Conservation (phyloP, 192 early-diverging fungal species). For the Endogone sp. region DNA sequence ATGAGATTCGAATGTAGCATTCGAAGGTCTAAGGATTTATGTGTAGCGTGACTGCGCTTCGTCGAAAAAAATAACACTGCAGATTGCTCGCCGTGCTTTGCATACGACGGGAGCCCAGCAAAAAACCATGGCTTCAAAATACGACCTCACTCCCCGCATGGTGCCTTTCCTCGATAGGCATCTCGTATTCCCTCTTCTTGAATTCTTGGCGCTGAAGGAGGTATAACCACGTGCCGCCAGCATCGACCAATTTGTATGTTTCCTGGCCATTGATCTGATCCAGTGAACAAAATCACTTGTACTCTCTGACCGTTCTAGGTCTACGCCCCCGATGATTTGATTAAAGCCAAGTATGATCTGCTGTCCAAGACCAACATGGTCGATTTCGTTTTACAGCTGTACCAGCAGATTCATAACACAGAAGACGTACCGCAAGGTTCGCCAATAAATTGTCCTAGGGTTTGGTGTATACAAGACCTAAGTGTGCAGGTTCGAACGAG, state of each 20-base stretch:
- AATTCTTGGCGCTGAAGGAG: slow-evolving; percentile 82
- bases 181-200: slow-evolving; percentile 86
- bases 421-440: slow-evolving; percentile 74
- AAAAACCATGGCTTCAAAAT: slow-evolving; percentile 47
- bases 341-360: slow-evolving; percentile 88
- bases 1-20: no score
- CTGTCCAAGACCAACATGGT: slow-evolving; percentile 91
- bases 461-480: no score
- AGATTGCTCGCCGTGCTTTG: no score
- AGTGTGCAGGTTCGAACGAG: no score
- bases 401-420: slow-evolving; percentile 74
- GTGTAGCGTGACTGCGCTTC: no score
- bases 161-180: slow-evolving; percentile 90
- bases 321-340: slow-evolving; percentile 70
- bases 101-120: no score
- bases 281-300: no score
- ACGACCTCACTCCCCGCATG: slow-evolving; percentile 80
- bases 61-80: no score
- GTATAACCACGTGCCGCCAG: slow-evolving; percentile 23
- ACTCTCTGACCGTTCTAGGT: slow-evolving; percentile 41
- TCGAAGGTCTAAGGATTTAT: no score
- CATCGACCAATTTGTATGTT: no score
- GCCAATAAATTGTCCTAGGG: no score
- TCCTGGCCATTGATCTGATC: no score
- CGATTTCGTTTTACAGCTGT: slow-evolving; percentile 83